Evolutionary conservation across 163 green algal species (phyloP).

Genomic region (Chloromonas sp.): DNA sequence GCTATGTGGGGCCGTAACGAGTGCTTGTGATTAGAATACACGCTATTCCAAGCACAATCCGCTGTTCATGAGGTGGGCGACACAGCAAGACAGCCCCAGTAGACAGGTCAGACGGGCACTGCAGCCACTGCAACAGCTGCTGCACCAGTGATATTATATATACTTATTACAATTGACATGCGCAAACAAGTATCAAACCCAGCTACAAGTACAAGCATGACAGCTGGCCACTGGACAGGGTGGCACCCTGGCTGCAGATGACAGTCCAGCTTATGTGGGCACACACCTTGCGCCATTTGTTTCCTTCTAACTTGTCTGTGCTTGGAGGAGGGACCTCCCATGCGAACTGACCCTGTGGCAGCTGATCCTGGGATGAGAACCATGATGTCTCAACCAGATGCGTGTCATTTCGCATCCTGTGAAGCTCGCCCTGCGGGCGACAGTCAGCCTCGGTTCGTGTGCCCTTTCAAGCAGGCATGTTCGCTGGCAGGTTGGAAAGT

Average conservation of each 20-base stretch:
- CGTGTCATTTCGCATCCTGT: constrained; percentile 25
- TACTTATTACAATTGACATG: too few relatives aligned
- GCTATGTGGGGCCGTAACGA: neutral
- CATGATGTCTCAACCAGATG: constrained; percentile 14
- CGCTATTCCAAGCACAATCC: neutral
- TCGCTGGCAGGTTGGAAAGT: too few relatives aligned
- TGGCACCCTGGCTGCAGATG: too few relatives aligned
- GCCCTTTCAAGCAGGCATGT: too few relatives aligned
- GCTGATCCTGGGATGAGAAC: constrained; percentile 1
- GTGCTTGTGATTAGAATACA: neutral
- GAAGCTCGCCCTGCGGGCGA: constrained; percentile 19
- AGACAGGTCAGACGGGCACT: too few relatives aligned
- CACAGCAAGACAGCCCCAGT: neutral
- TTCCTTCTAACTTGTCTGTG: neutral
- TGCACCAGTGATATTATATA: too few relatives aligned
- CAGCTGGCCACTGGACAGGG: too few relatives aligned
- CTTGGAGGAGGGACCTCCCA: constrained; percentile 5
- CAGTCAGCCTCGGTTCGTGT: too few relatives aligned
- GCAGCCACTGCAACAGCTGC: too few relatives aligned
- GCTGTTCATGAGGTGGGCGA: neutral
- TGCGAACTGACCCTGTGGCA: constrained; percentile 16
- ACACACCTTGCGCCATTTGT: constrained; percentile 11
- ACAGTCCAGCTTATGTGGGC: too few relatives aligned
- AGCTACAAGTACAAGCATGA: too few relatives aligned
- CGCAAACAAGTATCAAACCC: too few relatives aligned